Evolutionary conservation across 345 rosid species (phyloP).

Genomic region (Linum lewisii): DNA sequence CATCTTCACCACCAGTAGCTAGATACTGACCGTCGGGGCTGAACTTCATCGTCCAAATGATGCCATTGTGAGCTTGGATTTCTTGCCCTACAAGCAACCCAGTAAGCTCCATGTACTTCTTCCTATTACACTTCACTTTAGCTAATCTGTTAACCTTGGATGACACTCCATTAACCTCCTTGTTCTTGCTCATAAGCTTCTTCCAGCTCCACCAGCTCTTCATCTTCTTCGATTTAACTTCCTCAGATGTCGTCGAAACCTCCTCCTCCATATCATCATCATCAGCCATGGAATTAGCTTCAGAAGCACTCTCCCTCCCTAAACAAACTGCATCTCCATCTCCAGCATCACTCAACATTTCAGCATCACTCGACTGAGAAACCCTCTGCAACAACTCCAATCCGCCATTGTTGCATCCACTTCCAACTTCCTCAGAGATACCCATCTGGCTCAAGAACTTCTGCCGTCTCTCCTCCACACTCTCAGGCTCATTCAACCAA

Average conservation of each 20-base stretch:
- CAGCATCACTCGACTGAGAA: constrained; percentile 36
- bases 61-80: constrained; percentile 66
- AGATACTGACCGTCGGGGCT: constrained; percentile 73
- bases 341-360: constrained; percentile 16
- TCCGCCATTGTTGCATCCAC: constrained; percentile 11
- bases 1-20: constrained; percentile 87
- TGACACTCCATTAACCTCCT: constrained; percentile 10
- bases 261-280: constrained; percentile 7
- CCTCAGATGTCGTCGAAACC: not conserved
- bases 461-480: constrained; percentile 60
- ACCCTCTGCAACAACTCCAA: constrained; percentile 47
- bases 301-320: constrained; percentile 32
- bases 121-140: constrained; percentile 51
- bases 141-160: constrained; percentile 26
- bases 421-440: constrained; percentile 21
- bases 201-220: constrained; percentile 67
- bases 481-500: constrained; percentile 52
- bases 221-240: constrained; percentile 14
- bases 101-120: constrained; percentile 57
- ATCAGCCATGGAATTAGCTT: constrained; percentile 35
- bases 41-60: constrained; percentile 67
- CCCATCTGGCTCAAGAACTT: constrained; percentile 46
- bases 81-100: constrained; percentile 51
- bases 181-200: constrained; percentile 21
- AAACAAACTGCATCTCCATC: no score